Evolutionary conservation across 495 filamentous ascomycete genomes (phyloP).

Genomic region (Aspergillus nidulans): DNA sequence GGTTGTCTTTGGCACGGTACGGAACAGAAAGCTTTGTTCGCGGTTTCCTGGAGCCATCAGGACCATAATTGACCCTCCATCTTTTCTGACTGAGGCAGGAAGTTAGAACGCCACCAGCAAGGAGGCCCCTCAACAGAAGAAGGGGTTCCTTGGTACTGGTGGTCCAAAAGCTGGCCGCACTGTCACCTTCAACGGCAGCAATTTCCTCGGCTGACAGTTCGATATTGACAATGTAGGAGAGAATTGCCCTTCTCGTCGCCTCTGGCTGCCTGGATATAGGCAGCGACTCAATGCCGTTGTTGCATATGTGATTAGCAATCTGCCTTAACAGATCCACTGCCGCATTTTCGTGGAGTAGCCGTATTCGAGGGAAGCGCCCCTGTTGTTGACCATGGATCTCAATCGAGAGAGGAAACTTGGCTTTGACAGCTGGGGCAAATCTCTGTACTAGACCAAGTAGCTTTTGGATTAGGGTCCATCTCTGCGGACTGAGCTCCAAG

Average conservation of each 20-base stretch:
- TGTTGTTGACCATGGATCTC: not conserved
- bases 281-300: constrained; percentile 15
- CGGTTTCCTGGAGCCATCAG: constrained; percentile 19
- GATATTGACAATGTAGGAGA: constrained; percentile 36
- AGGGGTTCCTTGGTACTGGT: not conserved
- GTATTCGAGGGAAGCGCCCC: constrained; percentile 21
- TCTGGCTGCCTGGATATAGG: constrained; percentile 26
- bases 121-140: constrained; percentile 52
- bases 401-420: not conserved
- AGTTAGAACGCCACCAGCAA: constrained; percentile 51
- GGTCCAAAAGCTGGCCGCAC: constrained; percentile 33
- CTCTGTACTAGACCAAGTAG: constrained; percentile 44
- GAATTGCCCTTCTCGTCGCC: constrained; percentile 18
- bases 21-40: constrained; percentile 43
- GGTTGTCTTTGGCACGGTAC: constrained; percentile 65
- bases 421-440: not conserved
- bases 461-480: constrained; percentile 58
- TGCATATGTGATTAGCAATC: constrained; percentile 16
- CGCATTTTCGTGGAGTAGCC: constrained; percentile 16
- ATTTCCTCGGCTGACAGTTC: constrained; percentile 10
- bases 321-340: constrained; percentile 3
- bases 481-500: constrained; percentile 51
- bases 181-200: not conserved
- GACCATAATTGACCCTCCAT: constrained; percentile 50
- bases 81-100: constrained; percentile 57